phyloP scores from a whole-genome alignment of 2,329 filamentous ascomycete species.

The Aspergillus sp. region DNA sequence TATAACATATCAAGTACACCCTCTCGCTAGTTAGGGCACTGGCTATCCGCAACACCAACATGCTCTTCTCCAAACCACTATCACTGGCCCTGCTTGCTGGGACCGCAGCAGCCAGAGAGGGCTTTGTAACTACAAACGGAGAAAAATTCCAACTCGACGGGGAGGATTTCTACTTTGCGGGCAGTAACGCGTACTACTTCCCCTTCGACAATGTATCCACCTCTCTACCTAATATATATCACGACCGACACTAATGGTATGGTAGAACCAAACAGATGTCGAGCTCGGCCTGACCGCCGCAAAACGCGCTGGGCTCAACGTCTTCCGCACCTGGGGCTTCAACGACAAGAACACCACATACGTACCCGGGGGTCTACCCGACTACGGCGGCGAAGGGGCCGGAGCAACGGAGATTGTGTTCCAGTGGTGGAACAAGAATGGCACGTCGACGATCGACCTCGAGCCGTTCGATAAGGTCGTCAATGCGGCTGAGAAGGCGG shows the following conservation, averaged over 20 bases:
- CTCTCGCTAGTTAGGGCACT: neutral
- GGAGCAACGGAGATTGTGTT: constrained; percentile 14
- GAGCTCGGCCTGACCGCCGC: constrained; percentile 14
- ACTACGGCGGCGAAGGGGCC: constrained; percentile 15
- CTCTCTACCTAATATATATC: neutral
- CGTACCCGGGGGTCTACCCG: constrained; percentile 8
- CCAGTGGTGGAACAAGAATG: constrained; percentile 13
- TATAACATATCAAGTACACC: neutral
- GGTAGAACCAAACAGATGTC: constrained; percentile 16
- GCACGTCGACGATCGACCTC: constrained; percentile 13
- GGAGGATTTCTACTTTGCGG: constrained; percentile 15
- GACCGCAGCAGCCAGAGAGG: neutral
- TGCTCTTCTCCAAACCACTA: neutral
- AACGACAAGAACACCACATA: constrained; percentile 15
- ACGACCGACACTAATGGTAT: neutral
- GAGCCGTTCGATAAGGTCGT: constrained; percentile 18
- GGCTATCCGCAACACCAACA: neutral
- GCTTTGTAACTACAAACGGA: constrained; percentile 14
- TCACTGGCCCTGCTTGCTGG: constrained; percentile 1
- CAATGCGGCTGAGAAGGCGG: constrained; percentile 9
- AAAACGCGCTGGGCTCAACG: constrained; percentile 11
- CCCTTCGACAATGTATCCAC: constrained; percentile 13
- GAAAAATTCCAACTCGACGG: constrained; percentile 17
- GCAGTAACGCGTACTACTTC: constrained; percentile 17
- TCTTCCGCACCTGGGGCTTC: constrained; percentile 19